Evolutionary conservation across 2,329 filamentous ascomycete species (phyloP), one percentile per base, ranked within the genome.

Genomic region (Arthrobotrys iridis): DNA sequence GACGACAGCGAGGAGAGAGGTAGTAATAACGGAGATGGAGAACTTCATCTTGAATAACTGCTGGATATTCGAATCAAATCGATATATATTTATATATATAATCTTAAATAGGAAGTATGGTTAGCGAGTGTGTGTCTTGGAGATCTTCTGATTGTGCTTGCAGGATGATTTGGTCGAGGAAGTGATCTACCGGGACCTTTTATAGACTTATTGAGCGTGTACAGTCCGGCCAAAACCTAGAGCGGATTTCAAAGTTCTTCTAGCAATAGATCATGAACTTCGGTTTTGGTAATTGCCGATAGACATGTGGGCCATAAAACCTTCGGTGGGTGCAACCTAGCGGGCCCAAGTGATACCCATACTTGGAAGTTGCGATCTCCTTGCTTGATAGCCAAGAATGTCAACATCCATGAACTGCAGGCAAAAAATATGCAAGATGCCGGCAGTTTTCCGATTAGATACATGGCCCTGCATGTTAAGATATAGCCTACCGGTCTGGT

Each of bases 11-110:
- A 79, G 77, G 41, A 76, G 48, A 48, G 78, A 77, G 24, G 77
- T 65, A n/a, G 79, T 78, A 30, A 80, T 30, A 45, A 70, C 77
- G 37, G 77, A 50, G 58, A 68, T 72, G 30, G 78, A 66, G 70
- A 77, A 76, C 72, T 77, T 71, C 74, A 77, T 77, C 59, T 67
- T 76, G 64, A 57, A 65, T 62, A 10, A 18, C 24, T 62, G 20
- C 15, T 41, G 43, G 50, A 28, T 41, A 40, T 33, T 26, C 46
- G 43, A 68, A 41, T 43, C 22, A 43, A 58, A 26, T 50, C 5
- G 26, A 64, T 26, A 50, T 20, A 40, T 10, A 22, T 57, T 55
- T 4, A n/a, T 28, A 3, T 15, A 28, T 26, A 52, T 52, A 20
- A 52, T 63, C 22, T 30, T 41, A 45, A 22, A 57, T 26, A 57